phyloP scores from a whole-genome alignment of 176 grass and related monocot species.

The Eleusine coracana region DNA sequence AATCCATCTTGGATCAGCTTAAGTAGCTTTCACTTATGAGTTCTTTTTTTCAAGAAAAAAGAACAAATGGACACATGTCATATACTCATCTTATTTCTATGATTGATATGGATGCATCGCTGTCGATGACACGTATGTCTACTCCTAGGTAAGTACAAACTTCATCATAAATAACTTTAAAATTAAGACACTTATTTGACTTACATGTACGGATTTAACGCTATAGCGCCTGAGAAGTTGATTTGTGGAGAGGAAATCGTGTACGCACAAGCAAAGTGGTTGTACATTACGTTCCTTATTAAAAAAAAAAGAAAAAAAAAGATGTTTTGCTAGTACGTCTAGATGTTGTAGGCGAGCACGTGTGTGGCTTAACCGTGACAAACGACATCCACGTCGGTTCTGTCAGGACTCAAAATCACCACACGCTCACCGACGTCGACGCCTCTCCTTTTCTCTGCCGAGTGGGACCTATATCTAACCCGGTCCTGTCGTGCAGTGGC shows the following conservation, averaged over 20 bases:
- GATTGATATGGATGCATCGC: no score
- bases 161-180: no score
- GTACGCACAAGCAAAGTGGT: neutral
- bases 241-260: neutral
- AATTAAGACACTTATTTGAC: no score
- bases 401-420: neutral
- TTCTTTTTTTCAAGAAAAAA: no score
- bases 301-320: neutral
- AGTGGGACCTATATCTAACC: fast-evolving
- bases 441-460: fast-evolving
- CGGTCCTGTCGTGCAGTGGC: neutral
- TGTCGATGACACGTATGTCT: no score
- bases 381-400: slow-evolving; percentile 1
- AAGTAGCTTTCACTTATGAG: no score
- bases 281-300: neutral
- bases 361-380: neutral
- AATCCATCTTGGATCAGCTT: no score
- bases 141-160: no score
- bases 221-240: neutral
- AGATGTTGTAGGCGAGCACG: neutral
- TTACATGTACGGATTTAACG: neutral
- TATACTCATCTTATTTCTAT: no score
- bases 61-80: no score
- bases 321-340: neutral
- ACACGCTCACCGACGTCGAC: neutral